A percentile compares a stretch with the other conserved stretches of the same genome.
phyloP scores from a whole-genome alignment of 2,329 filamentous ascomycete genomes.

The Nemania diffusa region DNA sequence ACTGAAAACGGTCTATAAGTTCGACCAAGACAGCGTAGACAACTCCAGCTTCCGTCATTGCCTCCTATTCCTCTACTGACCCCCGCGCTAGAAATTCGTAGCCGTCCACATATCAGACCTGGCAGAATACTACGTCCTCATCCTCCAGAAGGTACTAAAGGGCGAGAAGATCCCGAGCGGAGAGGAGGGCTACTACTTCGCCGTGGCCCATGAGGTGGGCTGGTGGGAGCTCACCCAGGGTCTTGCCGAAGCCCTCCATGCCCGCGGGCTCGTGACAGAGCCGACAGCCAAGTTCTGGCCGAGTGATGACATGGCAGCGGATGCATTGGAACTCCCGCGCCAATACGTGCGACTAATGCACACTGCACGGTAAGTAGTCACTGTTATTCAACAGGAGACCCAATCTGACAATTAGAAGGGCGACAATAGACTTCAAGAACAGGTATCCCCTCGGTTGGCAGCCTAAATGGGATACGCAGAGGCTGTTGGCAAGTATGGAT shows the following conservation, averaged over 20 bases:
- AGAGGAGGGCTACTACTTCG: constrained; percentile 51
- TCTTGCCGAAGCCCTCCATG: constrained; percentile 44
- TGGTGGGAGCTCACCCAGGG: constrained; percentile 48
- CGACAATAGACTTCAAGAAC: constrained; percentile 39
- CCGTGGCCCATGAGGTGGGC: constrained; percentile 42
- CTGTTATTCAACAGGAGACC: neutral
- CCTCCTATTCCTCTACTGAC: neutral
- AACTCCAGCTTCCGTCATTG: constrained; percentile 16
- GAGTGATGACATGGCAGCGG: constrained; percentile 47
- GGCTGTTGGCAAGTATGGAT: constrained; percentile 43
- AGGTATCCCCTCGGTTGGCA: constrained; percentile 44
- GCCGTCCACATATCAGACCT: constrained; percentile 50
- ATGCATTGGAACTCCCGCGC: constrained; percentile 47
- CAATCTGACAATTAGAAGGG: constrained; percentile 21
- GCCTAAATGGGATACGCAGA: constrained; percentile 45
- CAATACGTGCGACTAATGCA: constrained; percentile 43
- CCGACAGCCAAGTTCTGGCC: constrained; percentile 45
- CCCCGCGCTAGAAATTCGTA: constrained; percentile 36
- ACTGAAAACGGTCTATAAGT: constrained; percentile 48
- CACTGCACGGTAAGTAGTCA: constrained; percentile 42
- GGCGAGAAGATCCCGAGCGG: constrained; percentile 45
- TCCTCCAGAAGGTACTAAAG: constrained; percentile 47
- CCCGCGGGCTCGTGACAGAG: constrained; percentile 46
- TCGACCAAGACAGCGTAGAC: constrained; percentile 49
- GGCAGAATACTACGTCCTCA: constrained; percentile 45